These are phyloP conservation scores for Ogataea pignaliae DNA, from an alignment of 805 yeast genomes.

Conservation along the genomic window DNA sequence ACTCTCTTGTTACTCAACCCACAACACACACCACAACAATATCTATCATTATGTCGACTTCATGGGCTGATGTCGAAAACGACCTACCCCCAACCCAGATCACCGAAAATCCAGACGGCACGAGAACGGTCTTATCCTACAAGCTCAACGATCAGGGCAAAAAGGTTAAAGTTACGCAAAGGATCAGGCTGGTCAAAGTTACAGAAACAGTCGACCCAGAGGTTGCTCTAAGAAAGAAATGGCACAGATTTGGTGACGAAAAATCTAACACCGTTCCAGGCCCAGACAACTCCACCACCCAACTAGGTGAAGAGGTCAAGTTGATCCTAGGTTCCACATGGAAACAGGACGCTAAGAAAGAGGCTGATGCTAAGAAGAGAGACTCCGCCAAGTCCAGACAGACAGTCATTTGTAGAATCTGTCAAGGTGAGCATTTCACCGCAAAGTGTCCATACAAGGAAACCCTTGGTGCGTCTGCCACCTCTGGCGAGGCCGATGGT, in stretches of 20 bases:
- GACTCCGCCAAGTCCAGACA: constrained; percentile 50
- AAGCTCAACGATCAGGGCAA: constrained; percentile 73
- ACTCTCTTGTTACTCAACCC: too few species aligned
- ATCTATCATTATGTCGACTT: constrained; percentile 4
- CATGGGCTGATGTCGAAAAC: constrained; percentile 69
- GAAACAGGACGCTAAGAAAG: constrained; percentile 74
- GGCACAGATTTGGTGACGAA: constrained; percentile 88
- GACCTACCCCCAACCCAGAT: constrained; percentile 73
- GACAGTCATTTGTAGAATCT: constrained; percentile 70
- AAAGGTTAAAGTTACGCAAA: constrained; percentile 84
- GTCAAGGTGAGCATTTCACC: constrained; percentile 94
- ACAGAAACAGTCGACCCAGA: constrained; percentile 79
- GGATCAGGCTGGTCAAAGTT: constrained; percentile 68
- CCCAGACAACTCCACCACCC: constrained; percentile 85
- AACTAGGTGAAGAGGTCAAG: constrained; percentile 78
- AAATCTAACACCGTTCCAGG: constrained; percentile 65
- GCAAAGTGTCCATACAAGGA: constrained; percentile 94
- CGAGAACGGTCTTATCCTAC: constrained; percentile 80
- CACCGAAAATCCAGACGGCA: constrained; percentile 78
- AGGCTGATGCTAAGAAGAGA: constrained; percentile 50
- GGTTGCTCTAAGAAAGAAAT: constrained; percentile 82
- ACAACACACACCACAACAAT: too few species aligned
- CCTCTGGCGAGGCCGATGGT: constrained; percentile 24
- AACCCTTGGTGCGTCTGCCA: constrained; percentile 50
- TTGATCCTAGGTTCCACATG: constrained; percentile 70